Evolutionary conservation across 78 protist genomes (phyloP).

Genomic region (Dictyostelium intermedium): DNA sequence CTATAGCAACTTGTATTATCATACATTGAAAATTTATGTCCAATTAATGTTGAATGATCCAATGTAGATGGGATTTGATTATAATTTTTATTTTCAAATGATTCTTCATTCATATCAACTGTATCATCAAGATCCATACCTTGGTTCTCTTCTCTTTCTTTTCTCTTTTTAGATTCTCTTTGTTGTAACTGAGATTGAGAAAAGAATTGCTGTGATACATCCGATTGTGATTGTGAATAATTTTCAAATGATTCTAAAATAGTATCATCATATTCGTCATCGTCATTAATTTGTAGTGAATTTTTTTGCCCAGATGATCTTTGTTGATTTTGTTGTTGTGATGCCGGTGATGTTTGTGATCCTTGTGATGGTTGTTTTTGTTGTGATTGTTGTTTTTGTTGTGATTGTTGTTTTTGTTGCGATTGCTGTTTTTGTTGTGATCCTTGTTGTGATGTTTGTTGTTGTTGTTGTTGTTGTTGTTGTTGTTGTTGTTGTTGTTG

Average conservation of each 20-base stretch:
- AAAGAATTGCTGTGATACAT: neutral
- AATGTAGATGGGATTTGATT: slow-evolving; percentile 3
- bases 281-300: neutral
- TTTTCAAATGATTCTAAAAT: neutral
- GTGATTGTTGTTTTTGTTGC: neutral
- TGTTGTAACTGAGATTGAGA: neutral
- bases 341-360: neutral
- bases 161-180: neutral
- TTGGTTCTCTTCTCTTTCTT: neutral
- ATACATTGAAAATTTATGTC: neutral
- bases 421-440: neutral
- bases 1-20: neutral
- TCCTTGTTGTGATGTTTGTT: neutral
- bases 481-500: neutral
- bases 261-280: neutral
- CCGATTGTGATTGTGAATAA: neutral
- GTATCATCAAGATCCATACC: neutral
- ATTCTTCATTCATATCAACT: neutral
- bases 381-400: neutral
- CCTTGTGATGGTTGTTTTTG: neutral
- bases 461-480: neutral
- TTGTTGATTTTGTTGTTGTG: neutral
- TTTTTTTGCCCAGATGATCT: neutral
- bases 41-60: neutral
- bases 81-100: neutral